Conservation (phyloP, 192 early-diverging fungal genomes). For the Funneliformis mosseae region DNA sequence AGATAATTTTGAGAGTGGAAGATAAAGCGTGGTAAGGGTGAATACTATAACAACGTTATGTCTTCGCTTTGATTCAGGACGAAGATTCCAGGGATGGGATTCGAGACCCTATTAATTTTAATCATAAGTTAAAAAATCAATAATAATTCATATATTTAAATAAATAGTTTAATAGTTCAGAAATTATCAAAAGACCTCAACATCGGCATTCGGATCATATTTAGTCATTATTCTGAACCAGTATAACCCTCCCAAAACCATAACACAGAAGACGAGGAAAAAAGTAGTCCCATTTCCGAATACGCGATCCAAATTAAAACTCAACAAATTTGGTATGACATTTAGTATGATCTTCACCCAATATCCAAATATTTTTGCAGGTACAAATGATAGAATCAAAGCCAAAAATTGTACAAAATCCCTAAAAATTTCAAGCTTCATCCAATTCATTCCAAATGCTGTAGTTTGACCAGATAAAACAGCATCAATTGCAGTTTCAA, state of each 20-base stretch:
- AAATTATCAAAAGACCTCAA: conserved; percentile 37
- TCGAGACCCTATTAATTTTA: conserved; percentile 40
- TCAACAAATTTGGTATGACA: conserved; percentile 42
- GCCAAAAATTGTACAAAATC: conserved; percentile 48
- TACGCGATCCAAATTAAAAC: conserved; percentile 40
- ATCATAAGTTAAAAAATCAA: background rate
- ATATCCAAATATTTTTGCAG: conserved; percentile 36
- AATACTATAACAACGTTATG: conserved; percentile 43
- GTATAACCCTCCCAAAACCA: conserved; percentile 40
- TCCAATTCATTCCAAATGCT: conserved; percentile 38
- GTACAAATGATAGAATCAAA: conserved; percentile 35
- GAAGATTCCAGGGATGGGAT: conserved; percentile 43
- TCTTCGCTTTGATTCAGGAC: conserved; percentile 33
- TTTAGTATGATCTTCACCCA: conserved; percentile 40
- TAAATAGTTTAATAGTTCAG: background rate
- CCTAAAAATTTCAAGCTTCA: conserved; percentile 44
- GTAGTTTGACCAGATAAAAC: conserved; percentile 30
- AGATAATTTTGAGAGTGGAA: conserved; percentile 45
- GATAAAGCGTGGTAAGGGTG: conserved; percentile 42
- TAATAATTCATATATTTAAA: background rate
- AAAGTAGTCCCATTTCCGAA: conserved; percentile 45
- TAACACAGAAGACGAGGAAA: conserved; percentile 35
- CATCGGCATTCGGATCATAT: conserved; percentile 44
- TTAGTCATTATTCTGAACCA: conserved; percentile 50
- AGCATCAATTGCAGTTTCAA: background rate